Conservation (phyloP, 1,284 basidiomycete species). For the Lignosus rhinocerotis region DNA sequence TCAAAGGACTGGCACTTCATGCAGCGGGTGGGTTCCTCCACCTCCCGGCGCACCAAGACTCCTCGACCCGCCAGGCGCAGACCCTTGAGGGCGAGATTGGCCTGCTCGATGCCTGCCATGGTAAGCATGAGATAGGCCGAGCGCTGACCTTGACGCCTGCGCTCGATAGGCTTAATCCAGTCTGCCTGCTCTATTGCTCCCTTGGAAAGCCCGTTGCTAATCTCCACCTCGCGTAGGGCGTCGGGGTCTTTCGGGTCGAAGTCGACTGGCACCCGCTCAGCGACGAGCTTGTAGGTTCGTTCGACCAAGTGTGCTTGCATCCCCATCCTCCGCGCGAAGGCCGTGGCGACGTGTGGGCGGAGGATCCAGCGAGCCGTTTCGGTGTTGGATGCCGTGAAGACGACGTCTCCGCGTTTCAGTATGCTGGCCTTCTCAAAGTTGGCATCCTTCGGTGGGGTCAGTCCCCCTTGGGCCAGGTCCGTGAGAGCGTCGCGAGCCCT, state of each 20-base stretch:
- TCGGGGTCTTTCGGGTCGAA: conserved; percentile 4
- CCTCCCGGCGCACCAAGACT: background rate
- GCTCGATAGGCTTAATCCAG: conserved; percentile 2
- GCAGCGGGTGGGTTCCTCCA: conserved; percentile 10
- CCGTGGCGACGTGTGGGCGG: background rate
- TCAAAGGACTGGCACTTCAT: too few relatives aligned
- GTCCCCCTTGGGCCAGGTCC: background rate
- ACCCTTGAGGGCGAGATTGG: conserved; percentile 15
- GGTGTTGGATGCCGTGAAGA: background rate
- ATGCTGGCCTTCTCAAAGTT: background rate
- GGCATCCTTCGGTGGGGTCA: background rate
- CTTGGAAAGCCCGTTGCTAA: background rate
- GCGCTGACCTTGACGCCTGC: background rate
- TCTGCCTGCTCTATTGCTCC: background rate
- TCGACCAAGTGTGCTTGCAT: background rate
- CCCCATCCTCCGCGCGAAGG: conserved; percentile 10
- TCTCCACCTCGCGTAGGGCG: background rate
- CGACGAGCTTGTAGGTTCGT: conserved; percentile 6
- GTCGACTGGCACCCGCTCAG: too few relatives aligned
- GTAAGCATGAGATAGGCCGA: background rate
- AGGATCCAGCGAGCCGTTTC: background rate
- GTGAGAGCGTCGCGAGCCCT: background rate
- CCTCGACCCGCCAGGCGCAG: conserved; percentile 6
- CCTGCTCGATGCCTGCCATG: too few relatives aligned
- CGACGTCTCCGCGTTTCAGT: background rate